phyloP scores from a whole-genome alignment of 352 stramenopile species.

The Phytopythium kandeliae region DNA sequence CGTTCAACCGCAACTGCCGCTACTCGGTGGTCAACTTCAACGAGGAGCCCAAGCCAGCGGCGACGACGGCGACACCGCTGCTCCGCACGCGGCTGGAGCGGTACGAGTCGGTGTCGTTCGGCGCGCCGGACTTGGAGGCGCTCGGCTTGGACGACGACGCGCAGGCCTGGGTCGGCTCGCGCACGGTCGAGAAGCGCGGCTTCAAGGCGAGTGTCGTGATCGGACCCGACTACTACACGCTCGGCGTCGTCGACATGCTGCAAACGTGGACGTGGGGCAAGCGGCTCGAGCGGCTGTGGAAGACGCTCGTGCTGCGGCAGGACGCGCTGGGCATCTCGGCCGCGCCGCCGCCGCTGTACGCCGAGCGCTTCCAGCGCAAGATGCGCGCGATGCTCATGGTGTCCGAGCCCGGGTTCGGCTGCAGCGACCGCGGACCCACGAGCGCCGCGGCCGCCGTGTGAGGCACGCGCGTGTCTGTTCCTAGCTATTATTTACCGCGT shows the following conservation, averaged over 20 bases:
- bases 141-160: conserved; percentile 17
- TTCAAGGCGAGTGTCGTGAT: conserved; percentile 74
- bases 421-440: not conserved
- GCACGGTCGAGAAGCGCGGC: conserved; percentile 54
- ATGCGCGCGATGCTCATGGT: conserved; percentile 85
- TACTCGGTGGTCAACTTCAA: conserved; percentile 57
- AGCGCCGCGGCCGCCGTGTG: conserved; percentile 1
- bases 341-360: conserved; percentile 66
- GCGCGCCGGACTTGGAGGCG: conserved; percentile 12
- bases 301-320: conserved; percentile 67
- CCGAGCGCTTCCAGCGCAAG: conserved; percentile 74
- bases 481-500: conserved; percentile 3
- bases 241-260: conserved; percentile 89
- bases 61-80: conserved; percentile 45
- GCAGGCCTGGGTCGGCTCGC: conserved; percentile 44
- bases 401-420: conserved; percentile 10
- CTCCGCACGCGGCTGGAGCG: conserved; percentile 18
- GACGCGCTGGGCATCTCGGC: conserved; percentile 75
- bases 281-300: conserved; percentile 78
- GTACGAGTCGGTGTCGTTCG: conserved; percentile 50
- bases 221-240: conserved; percentile 82
- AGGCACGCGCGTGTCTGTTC: not conserved
- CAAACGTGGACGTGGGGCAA: conserved; percentile 87
- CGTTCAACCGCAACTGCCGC: conserved; percentile 62
- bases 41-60: conserved; percentile 38